phyloP scores from a whole-genome alignment of 305 asterid genomes.

The Fraxinus sp. region DNA sequence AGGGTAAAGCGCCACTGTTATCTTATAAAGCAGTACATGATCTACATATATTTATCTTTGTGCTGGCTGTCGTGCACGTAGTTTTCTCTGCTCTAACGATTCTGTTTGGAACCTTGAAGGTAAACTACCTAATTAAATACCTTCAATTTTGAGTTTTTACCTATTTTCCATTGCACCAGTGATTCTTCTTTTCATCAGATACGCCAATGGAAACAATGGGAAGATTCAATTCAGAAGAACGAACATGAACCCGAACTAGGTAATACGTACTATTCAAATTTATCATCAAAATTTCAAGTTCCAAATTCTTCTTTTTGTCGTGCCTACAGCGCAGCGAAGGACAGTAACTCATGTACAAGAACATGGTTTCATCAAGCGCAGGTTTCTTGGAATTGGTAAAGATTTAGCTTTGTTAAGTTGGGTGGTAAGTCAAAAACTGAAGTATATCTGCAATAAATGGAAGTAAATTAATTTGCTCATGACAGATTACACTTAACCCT shows the following conservation, averaged over 20 bases:
- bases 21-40: constrained; percentile 62
- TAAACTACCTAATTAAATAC: constrained; percentile 10
- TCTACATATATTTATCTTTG: constrained; percentile 75
- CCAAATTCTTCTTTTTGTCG: not conserved
- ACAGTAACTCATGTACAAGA: constrained; percentile 52
- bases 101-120: constrained; percentile 51
- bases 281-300: not conserved
- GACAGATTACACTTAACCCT: not conserved
- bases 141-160: not conserved
- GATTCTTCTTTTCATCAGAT: constrained; percentile 33
- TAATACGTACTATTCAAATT: not conserved
- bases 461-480: not conserved
- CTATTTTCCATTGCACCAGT: not conserved
- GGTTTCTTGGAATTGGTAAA: constrained; percentile 50
- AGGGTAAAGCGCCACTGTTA: constrained; percentile 63
- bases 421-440: constrained; percentile 46
- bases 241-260: constrained; percentile 45
- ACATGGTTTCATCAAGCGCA: constrained; percentile 52
- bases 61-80: constrained; percentile 65
- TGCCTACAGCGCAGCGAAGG: constrained; percentile 34
- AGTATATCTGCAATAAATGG: not conserved
- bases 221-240: constrained; percentile 45
- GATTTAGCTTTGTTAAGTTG: constrained; percentile 43
- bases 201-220: constrained; percentile 63
- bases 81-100: constrained; percentile 58